phyloP scores from a whole-genome alignment of 805 yeast genomes.

The Pichia rugopelliculosa region DNA sequence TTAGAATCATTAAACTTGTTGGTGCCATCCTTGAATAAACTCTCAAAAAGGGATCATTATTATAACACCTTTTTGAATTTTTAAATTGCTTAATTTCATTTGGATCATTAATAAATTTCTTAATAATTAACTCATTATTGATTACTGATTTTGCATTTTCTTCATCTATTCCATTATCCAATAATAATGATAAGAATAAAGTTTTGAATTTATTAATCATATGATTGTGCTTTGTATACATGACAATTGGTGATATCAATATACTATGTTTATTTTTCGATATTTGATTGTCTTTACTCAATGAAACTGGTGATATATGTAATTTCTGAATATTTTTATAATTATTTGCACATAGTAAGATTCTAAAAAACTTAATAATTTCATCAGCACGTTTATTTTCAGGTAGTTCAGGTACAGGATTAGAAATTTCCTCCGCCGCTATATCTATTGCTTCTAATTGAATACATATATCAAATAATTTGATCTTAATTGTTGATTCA shows the following conservation, averaged over 20 bases:
- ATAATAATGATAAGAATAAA: slow-evolving; percentile 16
- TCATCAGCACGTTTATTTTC: slow-evolving; percentile 42
- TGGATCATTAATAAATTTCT: slow-evolving; percentile 19
- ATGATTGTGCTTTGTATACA: slow-evolving; percentile 49
- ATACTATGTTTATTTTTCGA: slow-evolving; percentile 21
- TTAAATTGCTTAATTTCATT: slow-evolving; percentile 3
- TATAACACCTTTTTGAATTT: background rate
- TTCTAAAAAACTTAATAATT: slow-evolving; percentile 44
- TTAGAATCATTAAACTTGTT: slow-evolving; percentile 10
- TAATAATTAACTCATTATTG: slow-evolving; percentile 11
- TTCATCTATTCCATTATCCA: slow-evolving; percentile 15
- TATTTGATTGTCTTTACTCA: slow-evolving; percentile 25
- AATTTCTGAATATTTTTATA: slow-evolving; percentile 36
- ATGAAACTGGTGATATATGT: slow-evolving; percentile 40
- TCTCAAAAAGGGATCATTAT: slow-evolving; percentile 18
- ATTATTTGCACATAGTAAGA: slow-evolving; percentile 57
- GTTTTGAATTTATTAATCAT: slow-evolving; percentile 31
- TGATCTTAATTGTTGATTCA: slow-evolving; percentile 56
- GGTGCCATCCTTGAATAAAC: slow-evolving; percentile 21
- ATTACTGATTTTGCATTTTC: slow-evolving; percentile 13
- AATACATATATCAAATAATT: slow-evolving; percentile 55
- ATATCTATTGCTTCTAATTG: slow-evolving; percentile 45
- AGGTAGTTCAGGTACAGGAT: slow-evolving; percentile 12
- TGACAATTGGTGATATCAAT: slow-evolving; percentile 50
- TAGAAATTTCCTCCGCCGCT: background rate